Evolutionary conservation across 2,329 filamentous ascomycete genomes (phyloP), one percentile per base, ranked within the genome.

Genomic region (Zarea fungicola): DNA sequence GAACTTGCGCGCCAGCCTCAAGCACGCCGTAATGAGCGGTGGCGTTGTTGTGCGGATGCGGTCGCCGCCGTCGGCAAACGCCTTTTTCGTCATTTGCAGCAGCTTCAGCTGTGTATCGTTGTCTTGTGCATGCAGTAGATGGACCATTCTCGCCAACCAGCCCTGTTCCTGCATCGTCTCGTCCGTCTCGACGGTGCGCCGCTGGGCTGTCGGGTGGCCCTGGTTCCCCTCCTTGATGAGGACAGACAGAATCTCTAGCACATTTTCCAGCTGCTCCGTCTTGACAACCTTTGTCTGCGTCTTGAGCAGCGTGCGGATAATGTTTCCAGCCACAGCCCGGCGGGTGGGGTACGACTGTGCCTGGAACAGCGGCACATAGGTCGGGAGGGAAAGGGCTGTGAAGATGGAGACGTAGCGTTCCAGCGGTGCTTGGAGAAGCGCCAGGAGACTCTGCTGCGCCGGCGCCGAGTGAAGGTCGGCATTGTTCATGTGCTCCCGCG

Each of bases 131-230:
- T 89, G 77, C 45, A 99, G 81, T 49, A 96, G 74, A 69, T 99
- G 93, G 16, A 96, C 83, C 62, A 99, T 85, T 58, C 93, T 81
- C 29, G 93, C 93, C 47, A 99, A 76, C 90, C 90, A 96, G 44
- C 93, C 93, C 73, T 99, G 93, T 70, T 99, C 93, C 68, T 99
- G 92, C 61, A 97, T 83, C 0, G 92, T 97, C 71, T 99, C 95
- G 54, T 99, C 93, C 1, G 93, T 97, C 72, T 99, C 95, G 40
- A 78, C 65, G 0, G 73, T 80, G 53, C 89, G 83, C 54, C 89
- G 78, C 61, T 92, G 87, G 6, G 86, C 82, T 4, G 89, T 88
- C 1, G 91, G 85, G 59, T 96, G 96, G 25, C 89, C 89, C 60
- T 95, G 91, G 13, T 87, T 84, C 11, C 92, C 91, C 69, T 99